A percentile compares a stretch with the other conserved stretches of the same genome.
Conservation (phyloP, 495 filamentous ascomycete genomes). For the Tuber indicum region DNA sequence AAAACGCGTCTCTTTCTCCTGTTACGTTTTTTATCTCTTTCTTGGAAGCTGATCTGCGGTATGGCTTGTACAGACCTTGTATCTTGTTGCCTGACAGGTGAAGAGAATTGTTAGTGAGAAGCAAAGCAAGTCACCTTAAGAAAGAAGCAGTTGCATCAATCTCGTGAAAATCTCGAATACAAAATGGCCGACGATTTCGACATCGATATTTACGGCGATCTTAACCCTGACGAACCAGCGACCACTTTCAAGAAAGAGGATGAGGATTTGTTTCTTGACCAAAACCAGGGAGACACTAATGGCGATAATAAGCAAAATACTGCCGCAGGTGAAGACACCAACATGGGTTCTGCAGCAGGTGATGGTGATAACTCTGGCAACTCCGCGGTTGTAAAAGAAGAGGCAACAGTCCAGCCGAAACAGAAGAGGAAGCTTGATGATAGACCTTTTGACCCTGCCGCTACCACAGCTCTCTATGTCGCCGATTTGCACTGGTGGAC, state of each 20-base stretch:
- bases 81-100: constrained; percentile 37
- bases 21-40: constrained; percentile 19
- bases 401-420: constrained; percentile 47
- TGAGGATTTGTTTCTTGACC: constrained; percentile 42
- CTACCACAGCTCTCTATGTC: constrained; percentile 73
- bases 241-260: constrained; percentile 41
- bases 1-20: constrained; percentile 6
- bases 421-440: constrained; percentile 58
- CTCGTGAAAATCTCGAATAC: constrained; percentile 40
- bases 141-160: constrained; percentile 40
- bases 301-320: constrained; percentile 47
- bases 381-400: constrained; percentile 46
- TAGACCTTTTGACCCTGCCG: constrained; percentile 66
- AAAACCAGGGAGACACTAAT: constrained; percentile 47
- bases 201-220: constrained; percentile 95
- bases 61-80: constrained; percentile 42
- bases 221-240: constrained; percentile 47
- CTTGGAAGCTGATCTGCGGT: constrained; percentile 43
- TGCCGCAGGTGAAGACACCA: constrained; percentile 41
- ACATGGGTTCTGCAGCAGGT: constrained; percentile 44
- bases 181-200: constrained; percentile 92
- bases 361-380: constrained; percentile 45
- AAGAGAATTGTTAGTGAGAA: constrained; percentile 37
- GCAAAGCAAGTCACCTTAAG: constrained; percentile 40
- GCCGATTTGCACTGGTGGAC: constrained; percentile 94